phyloP scores from a whole-genome alignment of 2,329 filamentous ascomycete genomes.

The Monosporascus sp. region DNA sequence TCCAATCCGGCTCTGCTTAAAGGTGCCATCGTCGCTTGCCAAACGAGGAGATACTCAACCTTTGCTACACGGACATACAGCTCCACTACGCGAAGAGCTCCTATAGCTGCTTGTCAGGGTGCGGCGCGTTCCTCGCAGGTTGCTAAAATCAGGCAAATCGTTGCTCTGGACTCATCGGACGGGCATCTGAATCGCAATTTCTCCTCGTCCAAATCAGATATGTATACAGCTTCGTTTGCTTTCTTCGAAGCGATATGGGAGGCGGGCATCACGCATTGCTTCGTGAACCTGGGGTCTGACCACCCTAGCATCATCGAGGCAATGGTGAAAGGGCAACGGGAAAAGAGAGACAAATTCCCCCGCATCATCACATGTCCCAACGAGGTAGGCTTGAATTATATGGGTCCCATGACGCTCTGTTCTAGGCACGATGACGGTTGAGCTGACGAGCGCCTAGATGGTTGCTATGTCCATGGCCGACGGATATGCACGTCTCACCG shows the following conservation, averaged over 20 bases:
- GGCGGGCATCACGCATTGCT: slow-evolving; percentile 34
- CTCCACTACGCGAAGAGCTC: background rate
- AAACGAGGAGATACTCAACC: background rate
- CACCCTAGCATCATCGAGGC: slow-evolving; percentile 77
- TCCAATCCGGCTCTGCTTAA: background rate
- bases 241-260: slow-evolving; percentile 51
- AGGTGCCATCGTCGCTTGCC: background rate
- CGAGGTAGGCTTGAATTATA: slow-evolving; percentile 47
- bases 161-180: background rate
- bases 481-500: slow-evolving; percentile 68
- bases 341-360: slow-evolving; percentile 61
- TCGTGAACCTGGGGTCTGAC: slow-evolving; percentile 66
- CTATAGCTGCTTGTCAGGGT: background rate
- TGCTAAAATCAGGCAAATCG: background rate
- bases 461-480: slow-evolving; percentile 82
- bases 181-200: background rate
- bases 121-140: background rate
- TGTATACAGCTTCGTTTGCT: slow-evolving; percentile 64
- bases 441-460: slow-evolving; percentile 49
- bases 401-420: background rate
- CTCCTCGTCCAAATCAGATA: slow-evolving; percentile 8
- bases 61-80: background rate
- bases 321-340: slow-evolving; percentile 70
- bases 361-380: slow-evolving; percentile 75
- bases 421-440: background rate